Percentiles rank a stretch among this genome's conserved stretches.
Conservation (phyloP, 176 grass and related monocot genomes). For the Oryza brachyantha region DNA sequence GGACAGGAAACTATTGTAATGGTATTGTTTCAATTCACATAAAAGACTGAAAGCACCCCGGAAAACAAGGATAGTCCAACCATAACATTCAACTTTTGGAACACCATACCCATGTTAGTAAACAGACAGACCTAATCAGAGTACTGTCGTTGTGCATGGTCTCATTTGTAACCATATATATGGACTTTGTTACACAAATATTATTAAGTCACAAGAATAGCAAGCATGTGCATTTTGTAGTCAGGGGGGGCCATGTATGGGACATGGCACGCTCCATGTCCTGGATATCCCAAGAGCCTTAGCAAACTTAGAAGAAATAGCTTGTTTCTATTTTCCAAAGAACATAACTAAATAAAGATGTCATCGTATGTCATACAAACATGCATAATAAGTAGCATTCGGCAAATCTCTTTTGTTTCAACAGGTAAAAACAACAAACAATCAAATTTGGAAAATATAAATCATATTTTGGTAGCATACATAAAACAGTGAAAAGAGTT, state of each 20-base stretch:
- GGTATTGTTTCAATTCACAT: conserved; percentile 1
- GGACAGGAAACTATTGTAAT: background rate
- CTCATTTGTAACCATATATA: conserved; percentile 24
- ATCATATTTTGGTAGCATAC: background rate
- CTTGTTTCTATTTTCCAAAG: background rate
- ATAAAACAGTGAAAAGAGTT: conserved; percentile 2
- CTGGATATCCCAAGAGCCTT: background rate
- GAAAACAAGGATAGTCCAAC: background rate
- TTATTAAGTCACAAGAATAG: conserved; percentile 17
- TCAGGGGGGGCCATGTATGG: conserved; percentile 3
- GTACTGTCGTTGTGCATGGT: background rate
- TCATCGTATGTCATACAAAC: background rate
- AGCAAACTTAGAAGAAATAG: conserved; percentile 3
- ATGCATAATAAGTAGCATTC: background rate
- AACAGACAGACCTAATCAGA: background rate
- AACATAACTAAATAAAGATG: background rate
- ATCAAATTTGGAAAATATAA: background rate
- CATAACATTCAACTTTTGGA: conserved; percentile 10
- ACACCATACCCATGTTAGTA: conserved; percentile 9
- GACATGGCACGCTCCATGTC: conserved; percentile 11
- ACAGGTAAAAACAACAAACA: background rate
- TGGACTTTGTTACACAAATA: conserved; percentile 14
- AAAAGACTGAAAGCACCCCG: background rate
- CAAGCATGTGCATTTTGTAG: conserved; percentile 11
- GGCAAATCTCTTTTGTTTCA: background rate